phyloP scores from a whole-genome alignment of 352 stramenopile species.

The Phytophthora quininea region DNA sequence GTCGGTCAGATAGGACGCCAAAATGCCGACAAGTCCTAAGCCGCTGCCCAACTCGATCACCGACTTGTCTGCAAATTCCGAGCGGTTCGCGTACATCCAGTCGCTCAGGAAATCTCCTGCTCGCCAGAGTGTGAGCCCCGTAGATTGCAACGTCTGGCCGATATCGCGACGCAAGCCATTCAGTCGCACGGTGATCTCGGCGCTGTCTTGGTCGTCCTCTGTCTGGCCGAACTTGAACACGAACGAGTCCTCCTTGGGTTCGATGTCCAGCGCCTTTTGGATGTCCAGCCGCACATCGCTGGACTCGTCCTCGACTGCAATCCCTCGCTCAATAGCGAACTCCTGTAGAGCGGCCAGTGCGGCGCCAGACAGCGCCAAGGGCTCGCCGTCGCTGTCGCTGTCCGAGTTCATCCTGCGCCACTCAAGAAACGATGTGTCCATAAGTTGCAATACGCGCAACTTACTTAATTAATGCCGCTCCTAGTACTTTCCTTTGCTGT shows the following conservation, averaged over 20 bases:
- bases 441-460: no score
- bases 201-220: conserved; percentile 15
- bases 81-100: conserved; percentile 56
- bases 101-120: conserved; percentile 65
- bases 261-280: conserved; percentile 63
- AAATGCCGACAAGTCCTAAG: conserved; percentile 62
- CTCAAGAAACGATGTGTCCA: conserved; percentile 3
- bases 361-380: conserved; percentile 50
- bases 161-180: conserved; percentile 65
- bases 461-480: no score
- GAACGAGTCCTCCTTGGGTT: conserved; percentile 70
- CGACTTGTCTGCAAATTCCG: conserved; percentile 38
- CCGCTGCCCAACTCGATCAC: conserved; percentile 65
- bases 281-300: conserved; percentile 55
- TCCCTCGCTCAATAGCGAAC: conserved; percentile 58
- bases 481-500: no score
- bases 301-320: conserved; percentile 46
- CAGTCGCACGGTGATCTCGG: conserved; percentile 54
- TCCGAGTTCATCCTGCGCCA: conserved; percentile 37
- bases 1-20: conserved; percentile 62
- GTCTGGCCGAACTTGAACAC: conserved; percentile 53
- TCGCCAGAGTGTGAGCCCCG: conserved; percentile 65
- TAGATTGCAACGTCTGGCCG: conserved; percentile 67
- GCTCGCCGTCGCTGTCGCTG: conserved; percentile 48
- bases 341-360: conserved; percentile 54